These are phyloP conservation scores for Aschersonia sp. DNA, from an alignment of 2,329 filamentous ascomycete species.

Conservation along the genomic window DNA sequence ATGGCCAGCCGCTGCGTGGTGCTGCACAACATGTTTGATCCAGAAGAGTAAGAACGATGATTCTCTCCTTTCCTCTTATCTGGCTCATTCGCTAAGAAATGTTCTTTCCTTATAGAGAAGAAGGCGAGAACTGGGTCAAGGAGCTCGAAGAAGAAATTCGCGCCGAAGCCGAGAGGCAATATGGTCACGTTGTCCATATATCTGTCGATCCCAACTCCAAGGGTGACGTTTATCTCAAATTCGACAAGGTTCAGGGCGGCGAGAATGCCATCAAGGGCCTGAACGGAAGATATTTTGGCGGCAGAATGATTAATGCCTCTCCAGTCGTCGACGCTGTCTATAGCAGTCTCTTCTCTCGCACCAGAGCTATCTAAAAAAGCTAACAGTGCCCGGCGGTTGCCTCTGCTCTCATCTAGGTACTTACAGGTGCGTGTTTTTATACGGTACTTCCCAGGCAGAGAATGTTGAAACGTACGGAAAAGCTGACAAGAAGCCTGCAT, in stretches of 20 bases:
- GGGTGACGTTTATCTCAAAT: conserved; percentile 97
- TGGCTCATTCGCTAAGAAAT: neutral
- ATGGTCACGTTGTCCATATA: conserved; percentile 96
- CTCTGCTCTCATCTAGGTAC: conserved; percentile 33
- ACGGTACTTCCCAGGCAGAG: too few species aligned
- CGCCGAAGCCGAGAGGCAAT: conserved; percentile 85
- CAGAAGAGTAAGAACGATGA: conserved; percentile 58
- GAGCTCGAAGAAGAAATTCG: conserved; percentile 90
- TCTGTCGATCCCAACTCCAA: conserved; percentile 83
- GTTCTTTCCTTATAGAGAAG: conserved; percentile 44
- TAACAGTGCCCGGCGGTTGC: conserved; percentile 31
- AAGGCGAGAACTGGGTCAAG: conserved; percentile 78
- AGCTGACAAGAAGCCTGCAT: too few species aligned
- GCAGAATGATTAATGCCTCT: conserved; percentile 81
- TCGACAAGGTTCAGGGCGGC: conserved; percentile 86
- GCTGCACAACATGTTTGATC: conserved; percentile 90
- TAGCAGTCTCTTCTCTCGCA: conserved; percentile 86
- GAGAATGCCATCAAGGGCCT: conserved; percentile 97
- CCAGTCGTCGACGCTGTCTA: conserved; percentile 98
- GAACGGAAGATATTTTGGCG: conserved; percentile 92
- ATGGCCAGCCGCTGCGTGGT: conserved; percentile 90
- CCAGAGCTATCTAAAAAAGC: conserved; percentile 58
- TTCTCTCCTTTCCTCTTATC: neutral
- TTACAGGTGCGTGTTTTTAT: conserved; percentile 18
- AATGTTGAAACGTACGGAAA: too few species aligned